A percentile compares a stretch with the other conserved stretches of the same genome.
Evolutionary conservation across 192 early-diverging fungal species (phyloP).

Genomic region (Dispira parvispora): DNA sequence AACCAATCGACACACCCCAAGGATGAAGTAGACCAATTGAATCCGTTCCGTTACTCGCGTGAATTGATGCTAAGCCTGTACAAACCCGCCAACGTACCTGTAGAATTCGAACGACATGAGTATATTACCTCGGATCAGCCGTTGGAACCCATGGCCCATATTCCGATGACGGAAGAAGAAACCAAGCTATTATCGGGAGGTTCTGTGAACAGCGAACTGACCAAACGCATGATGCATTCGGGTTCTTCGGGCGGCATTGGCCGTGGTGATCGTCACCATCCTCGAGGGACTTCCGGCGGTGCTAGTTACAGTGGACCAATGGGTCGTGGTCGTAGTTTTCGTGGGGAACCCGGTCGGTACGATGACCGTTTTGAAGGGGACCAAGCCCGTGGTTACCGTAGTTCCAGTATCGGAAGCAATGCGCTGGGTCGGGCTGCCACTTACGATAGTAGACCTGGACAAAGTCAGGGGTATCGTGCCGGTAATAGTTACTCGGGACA

Average conservation of each 20-base stretch:
- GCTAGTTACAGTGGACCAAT: constrained; percentile 12
- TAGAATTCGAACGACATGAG: constrained; percentile 46
- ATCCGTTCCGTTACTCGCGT: constrained; percentile 50
- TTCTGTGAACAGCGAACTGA: constrained; percentile 30
- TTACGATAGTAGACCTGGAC: background rate
- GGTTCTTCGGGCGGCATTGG: constrained; percentile 9
- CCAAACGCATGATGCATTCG: constrained; percentile 24
- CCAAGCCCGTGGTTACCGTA: constrained; percentile 1
- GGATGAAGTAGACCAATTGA: constrained; percentile 17
- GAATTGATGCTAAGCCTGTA: constrained; percentile 59
- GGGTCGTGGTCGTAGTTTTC: constrained; percentile 13
- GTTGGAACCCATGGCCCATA: constrained; percentile 39
- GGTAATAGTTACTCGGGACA: background rate
- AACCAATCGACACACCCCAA: background rate
- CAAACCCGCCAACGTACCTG: constrained; percentile 34
- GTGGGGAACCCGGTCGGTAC: constrained; percentile 9
- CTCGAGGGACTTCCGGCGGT: constrained; percentile 8
- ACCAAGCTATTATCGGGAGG: constrained; percentile 27
- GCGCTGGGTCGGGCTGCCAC: background rate
- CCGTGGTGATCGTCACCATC: background rate
- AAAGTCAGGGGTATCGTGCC: background rate
- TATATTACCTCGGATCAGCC: constrained; percentile 42
- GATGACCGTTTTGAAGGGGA: constrained; percentile 7
- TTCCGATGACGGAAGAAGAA: constrained; percentile 39
- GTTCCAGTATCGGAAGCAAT: background rate